Conservation (phyloP, 2,329 filamentous ascomycete genomes). For the Drechslerella dactyloides region DNA sequence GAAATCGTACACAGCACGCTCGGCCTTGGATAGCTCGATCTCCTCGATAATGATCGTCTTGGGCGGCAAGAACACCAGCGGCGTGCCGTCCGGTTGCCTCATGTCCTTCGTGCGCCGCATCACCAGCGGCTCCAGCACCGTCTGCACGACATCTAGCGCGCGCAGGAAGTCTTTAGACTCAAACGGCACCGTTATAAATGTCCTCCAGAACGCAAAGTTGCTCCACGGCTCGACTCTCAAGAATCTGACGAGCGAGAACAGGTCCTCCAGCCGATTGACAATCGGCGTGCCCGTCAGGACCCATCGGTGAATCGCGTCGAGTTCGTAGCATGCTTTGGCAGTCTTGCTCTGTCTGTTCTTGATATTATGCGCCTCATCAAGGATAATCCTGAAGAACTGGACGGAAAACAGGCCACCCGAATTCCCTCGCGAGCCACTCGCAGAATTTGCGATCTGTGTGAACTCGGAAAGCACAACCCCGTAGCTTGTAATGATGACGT, state of each 20-base stretch:
- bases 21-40: slow-evolving; percentile 81
- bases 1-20: slow-evolving; percentile 90
- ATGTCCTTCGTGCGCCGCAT: slow-evolving; percentile 95
- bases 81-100: slow-evolving; percentile 86
- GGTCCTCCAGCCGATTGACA: slow-evolving; percentile 90
- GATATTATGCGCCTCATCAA: slow-evolving; percentile 94
- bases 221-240: slow-evolving; percentile 95
- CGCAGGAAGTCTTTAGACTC: slow-evolving; percentile 94
- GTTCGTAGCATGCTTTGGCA: slow-evolving; percentile 89
- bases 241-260: slow-evolving; percentile 92
- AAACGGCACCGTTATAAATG: slow-evolving; percentile 96
- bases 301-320: slow-evolving; percentile 86
- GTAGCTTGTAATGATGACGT: slow-evolving; percentile 93
- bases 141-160: slow-evolving; percentile 94
- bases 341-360: slow-evolving; percentile 92
- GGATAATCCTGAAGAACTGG: slow-evolving; percentile 91
- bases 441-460: slow-evolving; percentile 70
- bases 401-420: slow-evolving; percentile 84
- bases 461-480: slow-evolving; percentile 91
- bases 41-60: slow-evolving; percentile 84
- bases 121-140: slow-evolving; percentile 92
- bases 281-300: slow-evolving; percentile 93
- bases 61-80: slow-evolving; percentile 79
- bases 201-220: slow-evolving; percentile 99
- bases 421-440: slow-evolving; percentile 68